Evolutionary conservation across 768 basidiomycete species (phyloP), one percentile per base, ranked within the genome.

Genomic region (Lentinula raphanica): DNA sequence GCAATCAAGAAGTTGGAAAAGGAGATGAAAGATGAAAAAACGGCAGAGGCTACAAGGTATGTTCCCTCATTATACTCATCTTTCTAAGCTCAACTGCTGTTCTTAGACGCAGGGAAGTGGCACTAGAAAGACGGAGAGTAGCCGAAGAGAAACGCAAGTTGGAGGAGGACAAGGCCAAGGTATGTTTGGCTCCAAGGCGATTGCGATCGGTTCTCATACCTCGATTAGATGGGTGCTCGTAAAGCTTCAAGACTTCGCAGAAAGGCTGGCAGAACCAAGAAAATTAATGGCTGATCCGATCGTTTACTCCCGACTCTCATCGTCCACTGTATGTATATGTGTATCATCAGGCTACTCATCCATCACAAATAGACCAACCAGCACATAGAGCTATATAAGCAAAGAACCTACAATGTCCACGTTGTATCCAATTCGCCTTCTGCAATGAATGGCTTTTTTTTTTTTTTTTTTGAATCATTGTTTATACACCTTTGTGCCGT

Each of bases 11-110:
- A 87, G 67, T 74, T 93, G 29, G 77, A 91, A 69, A 65, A 69
- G 9, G 90, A 91, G 62, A 78, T 93, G 62, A 87, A 82, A 67
- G 85, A 88, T 46, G 91, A 92, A 69, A 92, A 90, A 64, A 73
- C 79, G 63, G 80, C 84, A 3, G 90, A 91, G 64, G 72, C 79
- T 48, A 74, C 78, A 60, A 77, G 86, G 90, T 85, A 59, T 56
- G 71, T 66, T 54, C 23, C 39, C 31, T 8, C 27, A 36, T 5
- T 39, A 5, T 21, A 36, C 6, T 48, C n/a, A 31, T n/a, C 23
- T 19, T 32, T 48, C 40, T 40, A 31, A 39, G 9, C 19, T 21
- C n/a, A 31, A n/a, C 50, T 50, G 29, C 27, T 49, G 25, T 60
- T 44, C 62, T 59, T 51, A 90, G 90, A 58, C 80, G 87, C 60